These are phyloP conservation scores for Noccaea bulbosa DNA, from an alignment of 345 rosid species.

Conservation along the genomic window DNA sequence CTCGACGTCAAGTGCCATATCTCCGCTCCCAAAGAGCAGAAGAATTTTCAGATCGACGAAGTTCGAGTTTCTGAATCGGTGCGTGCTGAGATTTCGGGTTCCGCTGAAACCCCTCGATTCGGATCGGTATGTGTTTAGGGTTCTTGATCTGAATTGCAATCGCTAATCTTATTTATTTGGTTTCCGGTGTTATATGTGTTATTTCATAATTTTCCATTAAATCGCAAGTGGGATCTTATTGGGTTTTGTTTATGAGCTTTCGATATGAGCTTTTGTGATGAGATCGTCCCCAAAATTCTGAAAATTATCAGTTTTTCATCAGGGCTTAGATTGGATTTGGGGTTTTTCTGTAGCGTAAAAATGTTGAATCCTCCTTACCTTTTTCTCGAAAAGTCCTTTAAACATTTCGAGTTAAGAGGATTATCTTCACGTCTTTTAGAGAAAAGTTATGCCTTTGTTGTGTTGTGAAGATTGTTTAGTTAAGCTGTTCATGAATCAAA, in stretches of 20 bases:
- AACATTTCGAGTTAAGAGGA: too few species aligned
- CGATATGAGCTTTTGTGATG: not conserved
- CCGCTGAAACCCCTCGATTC: conserved; percentile 41
- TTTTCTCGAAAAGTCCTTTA: not conserved
- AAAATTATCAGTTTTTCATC: not conserved
- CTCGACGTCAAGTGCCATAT: conserved; percentile 46
- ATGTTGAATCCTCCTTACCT: not conserved
- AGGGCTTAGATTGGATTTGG: not conserved
- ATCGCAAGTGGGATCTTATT: conserved; percentile 1
- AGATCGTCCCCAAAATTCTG: not conserved
- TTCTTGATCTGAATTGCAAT: conserved; percentile 21
- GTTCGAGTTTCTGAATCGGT: conserved; percentile 38
- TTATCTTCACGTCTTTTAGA: too few species aligned
- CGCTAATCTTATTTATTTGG: not conserved
- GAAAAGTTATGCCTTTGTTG: conserved; percentile 14
- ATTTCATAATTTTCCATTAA: not conserved
- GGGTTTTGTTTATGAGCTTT: conserved; percentile 9
- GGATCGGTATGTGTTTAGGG: conserved; percentile 41
- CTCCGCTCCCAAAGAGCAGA: conserved; percentile 35
- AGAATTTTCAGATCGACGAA: conserved; percentile 34
- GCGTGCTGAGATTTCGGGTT: conserved; percentile 29
- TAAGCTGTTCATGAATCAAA: not conserved
- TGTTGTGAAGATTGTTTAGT: conserved; percentile 9
- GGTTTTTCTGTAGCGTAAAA: not conserved
- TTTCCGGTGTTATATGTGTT: not conserved